phyloP scores from a whole-genome alignment of 2,329 filamentous ascomycete species.

The Juglanconis oblonga region DNA sequence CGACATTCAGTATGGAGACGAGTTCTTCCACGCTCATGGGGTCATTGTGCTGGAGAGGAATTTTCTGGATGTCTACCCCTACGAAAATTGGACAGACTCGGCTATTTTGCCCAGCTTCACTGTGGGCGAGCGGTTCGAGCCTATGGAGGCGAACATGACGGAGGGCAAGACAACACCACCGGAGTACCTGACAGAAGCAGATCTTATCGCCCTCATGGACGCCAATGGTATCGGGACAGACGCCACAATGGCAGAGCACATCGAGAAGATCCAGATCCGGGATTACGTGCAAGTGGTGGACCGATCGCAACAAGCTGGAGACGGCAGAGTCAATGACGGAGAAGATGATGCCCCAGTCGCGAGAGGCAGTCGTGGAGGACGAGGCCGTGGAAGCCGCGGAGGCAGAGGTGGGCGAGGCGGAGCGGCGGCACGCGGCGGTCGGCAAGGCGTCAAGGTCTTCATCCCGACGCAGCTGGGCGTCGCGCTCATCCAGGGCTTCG shows the following conservation, averaged over 20 bases:
- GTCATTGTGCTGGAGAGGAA: conserved; percentile 84
- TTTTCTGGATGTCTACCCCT: conserved; percentile 92
- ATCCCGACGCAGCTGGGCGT: conserved; percentile 90
- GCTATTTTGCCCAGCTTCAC: conserved; percentile 77
- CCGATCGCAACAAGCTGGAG: conserved; percentile 34
- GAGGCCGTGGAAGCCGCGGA: conserved; percentile 44
- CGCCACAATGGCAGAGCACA: conserved; percentile 98
- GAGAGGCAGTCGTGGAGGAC: conserved; percentile 41
- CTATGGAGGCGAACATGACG: conserved; percentile 81
- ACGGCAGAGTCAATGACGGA: conserved; percentile 36
- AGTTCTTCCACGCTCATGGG: conserved; percentile 78
- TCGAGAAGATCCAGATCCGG: conserved; percentile 88
- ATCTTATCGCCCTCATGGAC: conserved; percentile 95
- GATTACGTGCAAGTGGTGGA: conserved; percentile 73
- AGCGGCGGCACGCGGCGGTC: conserved; percentile 40
- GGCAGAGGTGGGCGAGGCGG: conserved; percentile 39
- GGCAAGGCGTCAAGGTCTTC: conserved; percentile 71
- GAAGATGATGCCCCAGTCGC: conserved; percentile 36
- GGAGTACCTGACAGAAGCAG: conserved; percentile 87
- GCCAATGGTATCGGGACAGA: conserved; percentile 98
- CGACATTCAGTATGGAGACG: conserved; percentile 78
- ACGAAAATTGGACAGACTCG: conserved; percentile 93
- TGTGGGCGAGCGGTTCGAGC: conserved; percentile 78
- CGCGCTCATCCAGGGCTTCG: conserved; percentile 89
- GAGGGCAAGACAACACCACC: conserved; percentile 89